A percentile compares a stretch with the other conserved stretches of the same genome.
phyloP scores from a whole-genome alignment of 2,329 filamentous ascomycete species.

The Clonostachys byssicola region DNA sequence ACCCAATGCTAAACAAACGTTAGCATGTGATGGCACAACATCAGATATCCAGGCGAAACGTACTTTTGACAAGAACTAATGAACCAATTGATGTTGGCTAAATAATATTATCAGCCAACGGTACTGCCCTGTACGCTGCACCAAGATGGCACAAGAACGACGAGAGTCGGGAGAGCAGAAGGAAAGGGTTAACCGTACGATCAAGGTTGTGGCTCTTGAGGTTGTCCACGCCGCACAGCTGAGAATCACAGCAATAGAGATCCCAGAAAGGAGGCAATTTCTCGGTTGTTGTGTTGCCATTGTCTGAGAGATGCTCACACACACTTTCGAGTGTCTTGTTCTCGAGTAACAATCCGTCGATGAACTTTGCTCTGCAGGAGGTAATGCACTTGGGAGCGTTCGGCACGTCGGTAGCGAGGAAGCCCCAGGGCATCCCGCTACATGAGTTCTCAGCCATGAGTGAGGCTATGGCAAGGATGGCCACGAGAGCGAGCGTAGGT shows the following conservation, averaged over 20 bases:
- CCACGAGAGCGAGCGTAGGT: too few species aligned
- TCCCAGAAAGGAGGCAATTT: slow-evolving; percentile 28
- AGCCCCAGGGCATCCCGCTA: slow-evolving; percentile 17
- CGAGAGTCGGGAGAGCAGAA: not conserved
- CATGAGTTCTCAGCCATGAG: slow-evolving; percentile 7
- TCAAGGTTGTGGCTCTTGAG: slow-evolving; percentile 28
- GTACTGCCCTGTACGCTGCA: not conserved
- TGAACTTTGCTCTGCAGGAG: slow-evolving; percentile 23
- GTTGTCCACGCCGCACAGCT: slow-evolving; percentile 41
- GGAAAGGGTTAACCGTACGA: slow-evolving; percentile 23
- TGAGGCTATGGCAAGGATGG: not conserved
- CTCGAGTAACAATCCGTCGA: slow-evolving; percentile 16
- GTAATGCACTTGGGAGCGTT: slow-evolving; percentile 26
- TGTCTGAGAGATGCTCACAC: slow-evolving; percentile 24
- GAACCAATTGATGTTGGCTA: slow-evolving; percentile 46
- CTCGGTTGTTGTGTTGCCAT: slow-evolving; percentile 9
- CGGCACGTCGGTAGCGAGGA: slow-evolving; percentile 15
- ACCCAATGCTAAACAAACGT: slow-evolving; percentile 11
- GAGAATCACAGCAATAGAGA: slow-evolving; percentile 48
- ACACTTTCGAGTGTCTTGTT: slow-evolving; percentile 19
- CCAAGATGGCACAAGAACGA: not conserved
- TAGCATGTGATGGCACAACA: not conserved
- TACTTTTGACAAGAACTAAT: slow-evolving; percentile 48
- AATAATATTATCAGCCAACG: not conserved
- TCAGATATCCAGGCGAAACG: slow-evolving; percentile 8